Conservation (phyloP, 257 asterid genomes). For the Primulina huaijiensis region DNA sequence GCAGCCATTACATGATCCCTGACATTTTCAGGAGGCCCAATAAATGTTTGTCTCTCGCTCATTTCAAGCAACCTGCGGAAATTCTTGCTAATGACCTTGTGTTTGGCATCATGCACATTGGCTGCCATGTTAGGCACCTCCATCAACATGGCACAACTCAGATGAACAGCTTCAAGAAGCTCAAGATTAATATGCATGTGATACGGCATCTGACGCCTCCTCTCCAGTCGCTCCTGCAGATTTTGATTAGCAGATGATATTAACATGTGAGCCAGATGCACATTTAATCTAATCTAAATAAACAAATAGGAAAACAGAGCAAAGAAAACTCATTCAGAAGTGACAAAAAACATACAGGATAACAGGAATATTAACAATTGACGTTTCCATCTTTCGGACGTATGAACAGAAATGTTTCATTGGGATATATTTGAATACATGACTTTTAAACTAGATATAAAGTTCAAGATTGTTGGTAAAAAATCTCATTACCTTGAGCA, state of each 20-base stretch:
- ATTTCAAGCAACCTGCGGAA: conserved; percentile 73
- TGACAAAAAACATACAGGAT: background rate
- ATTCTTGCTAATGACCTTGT: conserved; percentile 76
- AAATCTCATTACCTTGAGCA: background rate
- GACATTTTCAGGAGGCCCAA: conserved; percentile 94
- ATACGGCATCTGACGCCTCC: conserved; percentile 98
- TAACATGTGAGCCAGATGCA: background rate
- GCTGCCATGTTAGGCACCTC: conserved; percentile 99
- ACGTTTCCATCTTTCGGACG: background rate
- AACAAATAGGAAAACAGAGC: background rate
- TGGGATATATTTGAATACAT: too few relatives aligned
- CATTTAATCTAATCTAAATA: background rate
- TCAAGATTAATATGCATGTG: conserved; percentile 98
- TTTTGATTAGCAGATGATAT: background rate
- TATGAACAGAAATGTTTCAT: background rate
- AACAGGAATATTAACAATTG: background rate
- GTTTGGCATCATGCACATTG: conserved; percentile 71
- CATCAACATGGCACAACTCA: conserved; percentile 83
- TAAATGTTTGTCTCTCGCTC: conserved; percentile 88
- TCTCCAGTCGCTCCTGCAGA: conserved; percentile 81
- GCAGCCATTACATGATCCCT: conserved; percentile 98
- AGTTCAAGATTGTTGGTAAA: background rate
- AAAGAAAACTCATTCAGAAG: background rate
- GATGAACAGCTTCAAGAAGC: conserved; percentile 96
- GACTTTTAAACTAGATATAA: background rate